Evolutionary conservation across 2,329 filamentous ascomycete genomes (phyloP), one percentile per base, ranked within the genome.

Genomic region (Eutypa lata): DNA sequence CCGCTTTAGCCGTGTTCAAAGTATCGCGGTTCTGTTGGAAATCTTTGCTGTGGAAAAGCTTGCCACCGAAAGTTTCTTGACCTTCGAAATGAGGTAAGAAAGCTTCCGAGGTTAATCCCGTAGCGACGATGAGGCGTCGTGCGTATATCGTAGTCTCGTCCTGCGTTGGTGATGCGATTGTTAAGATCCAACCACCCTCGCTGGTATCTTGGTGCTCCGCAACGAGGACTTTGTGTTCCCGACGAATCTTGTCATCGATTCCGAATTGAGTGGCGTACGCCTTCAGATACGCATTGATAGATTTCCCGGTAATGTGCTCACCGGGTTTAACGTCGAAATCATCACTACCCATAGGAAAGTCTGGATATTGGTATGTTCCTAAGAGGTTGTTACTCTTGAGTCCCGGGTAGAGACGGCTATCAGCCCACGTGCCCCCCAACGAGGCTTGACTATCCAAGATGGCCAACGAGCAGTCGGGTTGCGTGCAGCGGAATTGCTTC

Each of bases 371-470:
- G 59, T 86, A 90, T 0, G 83, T 87, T 2, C 88, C 88, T 11
- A 86, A 67, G 65, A 90, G 79, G 62, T 91, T 91, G 69, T 93
- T 92, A 49, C 82, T 85, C 61, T 84, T 88, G 47, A 93, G 76
- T 1, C 82, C 84, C 0, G 84, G 81, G 65, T 91, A 88, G 1
- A 90, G 70, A 1, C 87, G 79, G 37, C 87, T 73, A 52, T 82
- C 74, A 8, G 84, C 80, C 89, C 88, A 92, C 16, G 84, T 83
- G 3, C 89, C 89, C 1, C 89, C 89, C 6, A 86, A 62, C 0
- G 80, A 80, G 13, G 74, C 66, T 11, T 76, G 75, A 5, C 75
- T 70, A 46, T 90, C 87, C 26, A 89, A 70, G 10, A 90, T 64
- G 1, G 77, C 70, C 22, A 89, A 64, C 2, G 76, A 77, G 50